Conservation (phyloP, 192 early-diverging fungal genomes). For the Phlyctochytrium arcticum region DNA sequence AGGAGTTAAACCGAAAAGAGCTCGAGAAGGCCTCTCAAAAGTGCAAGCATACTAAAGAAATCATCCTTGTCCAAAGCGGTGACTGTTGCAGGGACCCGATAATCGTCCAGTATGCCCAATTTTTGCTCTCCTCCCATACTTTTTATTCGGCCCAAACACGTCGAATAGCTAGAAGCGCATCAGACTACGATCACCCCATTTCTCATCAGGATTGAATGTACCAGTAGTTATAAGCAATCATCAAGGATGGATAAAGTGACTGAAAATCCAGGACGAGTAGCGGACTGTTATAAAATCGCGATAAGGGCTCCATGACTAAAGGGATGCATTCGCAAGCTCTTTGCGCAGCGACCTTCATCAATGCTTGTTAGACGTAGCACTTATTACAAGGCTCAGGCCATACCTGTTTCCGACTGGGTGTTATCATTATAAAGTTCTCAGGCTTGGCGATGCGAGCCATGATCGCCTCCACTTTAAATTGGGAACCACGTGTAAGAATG, state of each 20-base stretch:
- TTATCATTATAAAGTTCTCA: conserved; percentile 74
- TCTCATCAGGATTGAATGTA: too few species aligned
- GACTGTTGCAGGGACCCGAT: conserved; percentile 58
- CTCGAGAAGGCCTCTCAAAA: not conserved
- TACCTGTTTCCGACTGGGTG: conserved; percentile 71
- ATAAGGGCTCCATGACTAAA: conserved; percentile 82
- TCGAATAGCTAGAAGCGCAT: conserved; percentile 62
- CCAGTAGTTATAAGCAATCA: conserved; percentile 97
- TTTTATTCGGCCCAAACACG: conserved; percentile 66
- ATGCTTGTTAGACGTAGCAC: not conserved
- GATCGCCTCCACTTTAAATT: conserved; percentile 87
- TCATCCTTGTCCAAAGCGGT: conserved; percentile 64
- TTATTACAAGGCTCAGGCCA: not conserved
- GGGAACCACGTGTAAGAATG: conserved; percentile 84
- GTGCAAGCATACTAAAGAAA: conserved; percentile 47
- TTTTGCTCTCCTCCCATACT: conserved; percentile 38
- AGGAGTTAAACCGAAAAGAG: not conserved
- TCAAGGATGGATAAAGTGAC: conserved; percentile 88
- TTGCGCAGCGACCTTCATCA: conserved; percentile 46
- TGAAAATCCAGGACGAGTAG: conserved; percentile 91
- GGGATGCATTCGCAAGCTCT: conserved; percentile 83
- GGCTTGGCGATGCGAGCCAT: conserved; percentile 51
- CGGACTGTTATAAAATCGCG: conserved; percentile 79
- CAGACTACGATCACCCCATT: not conserved
- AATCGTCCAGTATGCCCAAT: conserved; percentile 61